These are phyloP conservation scores for Cucurbita moschata DNA, from an alignment of 306 rosid genomes.

Conservation along the genomic window DNA sequence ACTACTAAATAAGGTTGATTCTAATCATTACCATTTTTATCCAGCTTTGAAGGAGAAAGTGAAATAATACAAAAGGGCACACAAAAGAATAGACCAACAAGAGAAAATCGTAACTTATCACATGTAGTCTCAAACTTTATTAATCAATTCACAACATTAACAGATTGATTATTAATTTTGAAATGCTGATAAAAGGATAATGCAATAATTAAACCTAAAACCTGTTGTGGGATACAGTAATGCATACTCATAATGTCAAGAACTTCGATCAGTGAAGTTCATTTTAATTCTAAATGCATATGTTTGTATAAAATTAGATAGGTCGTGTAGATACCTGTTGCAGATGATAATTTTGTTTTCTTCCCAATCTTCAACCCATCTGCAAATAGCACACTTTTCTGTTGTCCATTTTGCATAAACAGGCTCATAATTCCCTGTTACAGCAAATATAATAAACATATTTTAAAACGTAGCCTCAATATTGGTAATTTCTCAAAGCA, in stretches of 20 bases:
- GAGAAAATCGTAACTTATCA: background rate
- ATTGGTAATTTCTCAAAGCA: slow-evolving; percentile 8
- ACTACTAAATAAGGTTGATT: background rate
- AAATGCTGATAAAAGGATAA: slow-evolving; percentile 2
- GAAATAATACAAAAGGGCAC: background rate
- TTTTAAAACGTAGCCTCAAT: slow-evolving; percentile 4
- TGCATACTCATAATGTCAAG: background rate
- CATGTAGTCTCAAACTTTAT: background rate
- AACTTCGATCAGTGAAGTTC: background rate
- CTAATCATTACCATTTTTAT: background rate
- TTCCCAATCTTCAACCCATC: slow-evolving; percentile 99
- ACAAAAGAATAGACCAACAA: background rate
- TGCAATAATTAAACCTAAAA: background rate
- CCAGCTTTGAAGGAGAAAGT: background rate
- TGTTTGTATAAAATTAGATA: background rate
- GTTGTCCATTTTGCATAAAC: slow-evolving; percentile 80
- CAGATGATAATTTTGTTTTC: slow-evolving; percentile 92
- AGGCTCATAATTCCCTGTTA: slow-evolving; percentile 78
- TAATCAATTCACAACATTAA: background rate
- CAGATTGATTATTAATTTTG: background rate
- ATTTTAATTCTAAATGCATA: background rate
- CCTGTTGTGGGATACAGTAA: background rate
- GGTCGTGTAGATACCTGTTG: slow-evolving; percentile 49
- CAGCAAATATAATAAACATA: slow-evolving; percentile 12
- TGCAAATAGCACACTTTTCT: slow-evolving; percentile 91